Conservation (phyloP, 148 eudicot genomes). For the Chenopodium album region DNA sequence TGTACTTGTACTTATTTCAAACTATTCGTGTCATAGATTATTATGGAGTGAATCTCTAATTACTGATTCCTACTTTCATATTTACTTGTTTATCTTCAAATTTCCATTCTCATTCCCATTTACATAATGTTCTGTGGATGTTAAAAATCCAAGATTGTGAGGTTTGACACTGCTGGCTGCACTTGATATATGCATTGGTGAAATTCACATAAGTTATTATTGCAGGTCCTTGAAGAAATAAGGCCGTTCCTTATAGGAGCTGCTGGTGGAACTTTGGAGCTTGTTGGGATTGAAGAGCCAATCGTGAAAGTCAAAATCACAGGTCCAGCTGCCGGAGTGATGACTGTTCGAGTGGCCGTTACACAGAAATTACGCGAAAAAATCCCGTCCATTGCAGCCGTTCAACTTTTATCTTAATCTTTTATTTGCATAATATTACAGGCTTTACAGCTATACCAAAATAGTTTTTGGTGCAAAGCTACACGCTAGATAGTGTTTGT, state of each 20-base stretch:
- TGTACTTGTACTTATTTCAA: too few species aligned
- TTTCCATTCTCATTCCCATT: neutral
- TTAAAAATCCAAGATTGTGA: neutral
- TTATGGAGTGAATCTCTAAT: neutral
- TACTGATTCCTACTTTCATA: neutral
- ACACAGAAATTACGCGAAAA: conserved; percentile 92
- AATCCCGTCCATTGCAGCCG: conserved; percentile 92
- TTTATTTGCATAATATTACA: neutral
- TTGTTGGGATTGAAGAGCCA: conserved; percentile 81
- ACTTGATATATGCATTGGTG: neutral
- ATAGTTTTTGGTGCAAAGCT: neutral
- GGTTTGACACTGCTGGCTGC: neutral
- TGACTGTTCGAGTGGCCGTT: conserved; percentile 94
- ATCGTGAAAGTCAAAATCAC: conserved; percentile 77
- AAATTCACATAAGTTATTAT: neutral
- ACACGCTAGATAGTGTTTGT: too few species aligned
- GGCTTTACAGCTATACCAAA: neutral
- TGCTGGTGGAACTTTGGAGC: conserved; percentile 81
- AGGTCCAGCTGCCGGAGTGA: conserved; percentile 93
- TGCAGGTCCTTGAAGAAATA: conserved; percentile 88
- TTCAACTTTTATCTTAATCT: conserved; percentile 61
- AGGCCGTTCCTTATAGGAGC: conserved; percentile 84
- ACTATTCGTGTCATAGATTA: too few species aligned
- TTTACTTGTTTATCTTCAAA: neutral
- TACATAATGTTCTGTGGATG: neutral